phyloP scores from a whole-genome alignment of 371 early-diverging fungal genomes.

The Rhizopus delemar region DNA sequence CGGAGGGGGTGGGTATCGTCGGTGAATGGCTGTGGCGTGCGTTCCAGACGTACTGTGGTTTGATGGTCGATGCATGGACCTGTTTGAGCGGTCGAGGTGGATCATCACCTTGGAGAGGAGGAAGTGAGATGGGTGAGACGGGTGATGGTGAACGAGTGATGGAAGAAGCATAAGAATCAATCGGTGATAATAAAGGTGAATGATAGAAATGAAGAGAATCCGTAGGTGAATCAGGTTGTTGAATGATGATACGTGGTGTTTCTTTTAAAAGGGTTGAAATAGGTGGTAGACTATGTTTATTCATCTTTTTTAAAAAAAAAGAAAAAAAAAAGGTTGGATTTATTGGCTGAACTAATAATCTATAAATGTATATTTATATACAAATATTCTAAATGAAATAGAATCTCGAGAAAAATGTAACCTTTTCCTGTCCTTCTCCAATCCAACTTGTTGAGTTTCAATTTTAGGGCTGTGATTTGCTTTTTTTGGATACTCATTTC shows the following conservation, averaged over 20 bases:
- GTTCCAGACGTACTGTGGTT: background rate
- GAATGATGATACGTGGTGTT: conserved; percentile 19
- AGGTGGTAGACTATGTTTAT: conserved; percentile 27
- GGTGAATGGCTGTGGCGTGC: background rate
- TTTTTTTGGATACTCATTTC: background rate
- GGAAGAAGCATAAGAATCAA: conserved; percentile 22
- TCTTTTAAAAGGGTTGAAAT: conserved; percentile 31
- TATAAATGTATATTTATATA: conserved; percentile 10
- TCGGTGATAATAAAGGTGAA: conserved; percentile 31
- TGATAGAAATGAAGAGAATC: conserved; percentile 1
- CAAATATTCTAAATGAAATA: conserved; percentile 13
- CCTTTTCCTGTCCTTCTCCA: conserved; percentile 36
- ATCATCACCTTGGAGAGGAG: conserved; percentile 31
- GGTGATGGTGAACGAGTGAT: conserved; percentile 17
- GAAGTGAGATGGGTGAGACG: conserved; percentile 9
- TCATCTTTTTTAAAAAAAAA: conserved; percentile 12
- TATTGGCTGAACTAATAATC: background rate
- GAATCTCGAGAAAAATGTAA: conserved; percentile 30
- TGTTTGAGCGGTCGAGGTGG: conserved; percentile 22
- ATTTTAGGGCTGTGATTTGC: too few species aligned
- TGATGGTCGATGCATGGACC: conserved; percentile 4
- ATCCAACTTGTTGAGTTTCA: conserved; percentile 8
- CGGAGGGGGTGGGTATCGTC: too few species aligned
- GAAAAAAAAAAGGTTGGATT: conserved; percentile 12
- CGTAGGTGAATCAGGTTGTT: conserved; percentile 22